Percentiles rank a stretch among this genome's conserved stretches.
phyloP scores from a whole-genome alignment of 257 asterid species.

The Schizonepeta tenuifolia region DNA sequence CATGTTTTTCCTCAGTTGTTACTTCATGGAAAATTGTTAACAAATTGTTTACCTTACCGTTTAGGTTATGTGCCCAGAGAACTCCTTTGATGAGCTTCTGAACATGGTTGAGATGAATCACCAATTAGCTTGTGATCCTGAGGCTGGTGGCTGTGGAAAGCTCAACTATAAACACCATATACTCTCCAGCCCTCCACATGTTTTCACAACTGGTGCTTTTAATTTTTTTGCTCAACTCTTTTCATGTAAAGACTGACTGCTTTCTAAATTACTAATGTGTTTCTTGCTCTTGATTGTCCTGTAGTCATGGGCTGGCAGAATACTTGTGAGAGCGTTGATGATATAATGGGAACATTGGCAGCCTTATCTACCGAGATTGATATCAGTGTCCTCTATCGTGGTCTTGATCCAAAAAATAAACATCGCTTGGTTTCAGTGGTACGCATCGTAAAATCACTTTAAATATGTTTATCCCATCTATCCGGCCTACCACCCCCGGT shows the following conservation, averaged over 20 bases:
- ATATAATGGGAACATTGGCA: constrained; percentile 72
- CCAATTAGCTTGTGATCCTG: constrained; percentile 93
- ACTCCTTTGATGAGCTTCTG: constrained; percentile 80
- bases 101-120: constrained; percentile 92
- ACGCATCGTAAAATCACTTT: constrained; percentile 39
- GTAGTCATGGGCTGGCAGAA: constrained; percentile 97
- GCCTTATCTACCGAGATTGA: constrained; percentile 88
- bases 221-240: constrained; percentile 19
- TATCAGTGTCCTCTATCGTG: constrained; percentile 79
- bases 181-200: constrained; percentile 83
- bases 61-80: constrained; percentile 84
- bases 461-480: neutral
- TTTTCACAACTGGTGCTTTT: constrained; percentile 77
- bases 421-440: constrained; percentile 90
- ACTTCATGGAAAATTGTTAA: constrained; percentile 22
- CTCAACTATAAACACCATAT: constrained; percentile 82
- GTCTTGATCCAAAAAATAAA: constrained; percentile 83
- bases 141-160: constrained; percentile 88
- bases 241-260: neutral
- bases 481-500: neutral
- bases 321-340: constrained; percentile 79
- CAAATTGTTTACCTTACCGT: constrained; percentile 31
- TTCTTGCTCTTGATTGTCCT: constrained; percentile 31
- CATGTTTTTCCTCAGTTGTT: constrained; percentile 26
- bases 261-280: constrained; percentile 4